phyloP scores from a whole-genome alignment of 352 stramenopile species.

The Pythium folliculosum region DNA sequence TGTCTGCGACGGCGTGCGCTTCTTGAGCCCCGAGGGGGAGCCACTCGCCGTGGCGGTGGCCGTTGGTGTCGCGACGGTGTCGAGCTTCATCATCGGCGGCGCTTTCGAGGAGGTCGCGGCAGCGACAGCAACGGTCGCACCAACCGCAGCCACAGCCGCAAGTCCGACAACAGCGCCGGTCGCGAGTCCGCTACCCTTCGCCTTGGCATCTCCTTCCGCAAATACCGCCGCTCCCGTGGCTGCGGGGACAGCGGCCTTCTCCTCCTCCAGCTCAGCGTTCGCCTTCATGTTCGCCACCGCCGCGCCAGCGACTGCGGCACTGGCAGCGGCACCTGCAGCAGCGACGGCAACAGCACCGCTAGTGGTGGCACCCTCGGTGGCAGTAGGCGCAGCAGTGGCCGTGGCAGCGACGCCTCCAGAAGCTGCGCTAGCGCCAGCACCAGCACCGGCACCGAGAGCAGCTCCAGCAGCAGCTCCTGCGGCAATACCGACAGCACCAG shows the following conservation, averaged over 20 bases:
- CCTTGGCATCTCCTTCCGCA: not conserved
- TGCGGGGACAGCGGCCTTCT: not conserved
- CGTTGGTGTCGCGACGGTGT: constrained; percentile 11
- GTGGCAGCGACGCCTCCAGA: too few relatives aligned
- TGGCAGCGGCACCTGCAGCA: not conserved
- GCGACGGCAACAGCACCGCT: not conserved
- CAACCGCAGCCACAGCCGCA: constrained; percentile 2
- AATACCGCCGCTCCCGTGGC: not conserved
- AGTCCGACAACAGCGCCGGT: constrained; percentile 5
- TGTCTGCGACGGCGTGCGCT: constrained; percentile 17
- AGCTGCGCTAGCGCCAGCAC: too few relatives aligned
- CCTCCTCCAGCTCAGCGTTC: constrained; percentile 7
- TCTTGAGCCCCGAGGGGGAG: constrained; percentile 8
- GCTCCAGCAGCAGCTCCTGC: too few relatives aligned
- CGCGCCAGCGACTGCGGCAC: not conserved
- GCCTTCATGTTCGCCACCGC: not conserved
- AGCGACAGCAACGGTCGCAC: constrained; percentile 1
- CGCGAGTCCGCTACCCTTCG: constrained; percentile 6
- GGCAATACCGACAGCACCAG: not conserved
- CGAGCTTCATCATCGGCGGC: constrained; percentile 15
- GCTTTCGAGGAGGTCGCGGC: not conserved
- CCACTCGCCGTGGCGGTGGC: not conserved
- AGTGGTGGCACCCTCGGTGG: not conserved
- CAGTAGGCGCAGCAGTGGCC: not conserved
- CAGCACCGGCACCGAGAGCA: too few relatives aligned